Evolutionary conservation across 1,139 yeast genomes (phyloP), one percentile per base, ranked within the genome.

Genomic region (Blastobotrys apis): DNA sequence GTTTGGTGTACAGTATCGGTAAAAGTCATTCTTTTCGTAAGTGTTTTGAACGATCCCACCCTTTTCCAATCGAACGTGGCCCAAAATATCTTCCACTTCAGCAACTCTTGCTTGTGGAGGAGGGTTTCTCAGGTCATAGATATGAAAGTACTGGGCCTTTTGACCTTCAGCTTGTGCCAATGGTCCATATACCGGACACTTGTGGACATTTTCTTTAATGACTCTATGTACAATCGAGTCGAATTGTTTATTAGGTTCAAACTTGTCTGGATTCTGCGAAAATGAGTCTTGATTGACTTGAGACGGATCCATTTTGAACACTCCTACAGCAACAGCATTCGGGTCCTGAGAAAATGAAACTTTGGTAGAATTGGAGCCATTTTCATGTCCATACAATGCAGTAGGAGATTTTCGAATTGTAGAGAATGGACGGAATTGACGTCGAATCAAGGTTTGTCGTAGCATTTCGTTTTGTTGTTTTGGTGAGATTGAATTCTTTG

Each of bases 81-180:
- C 95, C 47, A 80, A 69, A 1, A 80, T 79, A 55, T 82, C 83
- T 50, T 81, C 87, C 4, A 83, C 77, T 20, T 81, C 84, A 0
- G 94, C 88, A 17, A 78, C 74, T 47, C 94, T 71, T 10, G 85
- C 85, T 52, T 75, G 78, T 20, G 76, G 67, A 1, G 94, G 90
- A 2, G 79, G 73, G 43, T 74, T 77, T 48, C 94, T 69, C 51
- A 81, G 71, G 58, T 85, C 95, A 55, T 78, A 82, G 36, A 85
- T 74, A 5, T 88, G 86, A 82, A 83, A 80, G 62, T 65, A 80
- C 0, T 75, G 65, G 34, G 69, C 51, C 15, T 33, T 23, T 41
- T 49, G 27, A 40, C 51, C 62, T 56, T 76, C 81, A 30, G 77
- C 74, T 4, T 78, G 72, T 1, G 88, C 86, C 49, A 83, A 81